phyloP scores from a whole-genome alignment of 2,329 filamentous ascomycete genomes.

The Diaporthe sp. region DNA sequence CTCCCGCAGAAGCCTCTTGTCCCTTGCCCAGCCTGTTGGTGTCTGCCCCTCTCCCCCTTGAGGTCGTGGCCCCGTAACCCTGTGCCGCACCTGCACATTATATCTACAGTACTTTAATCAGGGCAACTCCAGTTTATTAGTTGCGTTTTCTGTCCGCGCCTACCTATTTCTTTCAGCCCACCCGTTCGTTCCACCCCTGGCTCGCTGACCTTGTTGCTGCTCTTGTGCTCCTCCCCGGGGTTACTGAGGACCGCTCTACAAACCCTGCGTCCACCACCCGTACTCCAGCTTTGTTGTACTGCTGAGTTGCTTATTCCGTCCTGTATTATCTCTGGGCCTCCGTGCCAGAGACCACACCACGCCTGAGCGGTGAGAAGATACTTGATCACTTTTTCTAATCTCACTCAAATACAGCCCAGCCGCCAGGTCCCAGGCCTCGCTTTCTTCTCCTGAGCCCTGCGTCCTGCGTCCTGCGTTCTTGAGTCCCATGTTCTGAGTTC shows the following conservation, averaged over 20 bases:
- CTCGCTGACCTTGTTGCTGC: neutral
- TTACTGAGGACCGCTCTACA: neutral
- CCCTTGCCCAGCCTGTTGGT: neutral
- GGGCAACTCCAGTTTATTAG: neutral
- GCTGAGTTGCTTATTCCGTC: slow-evolving; percentile 22
- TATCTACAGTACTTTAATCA: slow-evolving; percentile 8
- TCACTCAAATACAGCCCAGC: slow-evolving; percentile 17
- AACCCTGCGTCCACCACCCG: slow-evolving; percentile 10
- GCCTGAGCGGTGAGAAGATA: slow-evolving; percentile 15
- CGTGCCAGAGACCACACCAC: neutral
- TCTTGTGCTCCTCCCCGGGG: slow-evolving; percentile 2
- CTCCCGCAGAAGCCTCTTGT: slow-evolving; percentile 10
- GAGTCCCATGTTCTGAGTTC: neutral
- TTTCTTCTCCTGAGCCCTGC: neutral
- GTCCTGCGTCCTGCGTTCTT: neutral
- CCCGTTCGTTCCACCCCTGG: neutral
- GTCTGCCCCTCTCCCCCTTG: neutral
- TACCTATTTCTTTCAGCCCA: slow-evolving; percentile 15
- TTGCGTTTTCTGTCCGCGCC: neutral
- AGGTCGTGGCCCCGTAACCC: neutral
- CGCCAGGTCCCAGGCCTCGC: slow-evolving; percentile 14
- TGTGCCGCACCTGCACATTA: slow-evolving; percentile 24
- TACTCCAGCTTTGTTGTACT: slow-evolving; percentile 16
- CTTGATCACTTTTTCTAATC: slow-evolving; percentile 10
- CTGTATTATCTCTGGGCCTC: slow-evolving; percentile 21